Conservation (phyloP, 495 filamentous ascomycete species). For the Aspergillus diversus region DNA sequence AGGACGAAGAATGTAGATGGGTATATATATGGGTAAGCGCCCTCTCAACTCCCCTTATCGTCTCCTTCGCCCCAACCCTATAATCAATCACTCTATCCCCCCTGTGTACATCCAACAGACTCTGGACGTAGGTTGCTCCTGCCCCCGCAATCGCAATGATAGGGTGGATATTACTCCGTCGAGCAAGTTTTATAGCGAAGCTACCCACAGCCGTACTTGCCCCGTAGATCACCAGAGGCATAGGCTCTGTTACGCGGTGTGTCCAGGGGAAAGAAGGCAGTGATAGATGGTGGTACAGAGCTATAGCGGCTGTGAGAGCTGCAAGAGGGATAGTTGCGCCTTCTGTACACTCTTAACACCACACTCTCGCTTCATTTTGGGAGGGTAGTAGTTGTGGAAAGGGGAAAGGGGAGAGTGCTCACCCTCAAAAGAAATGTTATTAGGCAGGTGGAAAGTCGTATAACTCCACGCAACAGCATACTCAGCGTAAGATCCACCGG, state of each 20-base stretch:
- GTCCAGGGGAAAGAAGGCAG: slow-evolving; percentile 64
- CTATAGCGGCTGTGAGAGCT: slow-evolving; percentile 69
- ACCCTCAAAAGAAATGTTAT: slow-evolving; percentile 63
- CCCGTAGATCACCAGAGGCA: slow-evolving; percentile 66
- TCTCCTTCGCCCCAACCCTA: slow-evolving; percentile 39
- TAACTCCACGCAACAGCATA: slow-evolving; percentile 67
- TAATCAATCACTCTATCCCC: slow-evolving; percentile 74
- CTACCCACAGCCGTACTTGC: slow-evolving; percentile 66
- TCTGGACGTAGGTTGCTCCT: slow-evolving; percentile 54
- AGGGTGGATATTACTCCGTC: slow-evolving; percentile 67
- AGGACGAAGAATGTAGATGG: too few species aligned
- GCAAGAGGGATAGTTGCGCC: slow-evolving; percentile 71
- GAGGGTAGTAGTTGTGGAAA: too few species aligned
- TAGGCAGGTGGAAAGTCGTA: slow-evolving; percentile 71
- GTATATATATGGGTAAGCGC: slow-evolving; percentile 19
- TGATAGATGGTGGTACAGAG: slow-evolving; percentile 57
- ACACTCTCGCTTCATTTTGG: too few species aligned
- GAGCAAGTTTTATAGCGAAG: slow-evolving; percentile 69
- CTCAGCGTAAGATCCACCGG: slow-evolving; percentile 67
- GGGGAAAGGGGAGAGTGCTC: slow-evolving; percentile 1
- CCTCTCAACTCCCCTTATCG: slow-evolving; percentile 25
- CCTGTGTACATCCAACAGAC: slow-evolving; percentile 60
- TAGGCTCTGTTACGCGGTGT: slow-evolving; percentile 38
- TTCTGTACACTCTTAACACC: slow-evolving; percentile 35
- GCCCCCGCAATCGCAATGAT: slow-evolving; percentile 66